Evolutionary conservation across 2,329 filamentous ascomycete species (phyloP).

Genomic region (Aureobasidium vineae): DNA sequence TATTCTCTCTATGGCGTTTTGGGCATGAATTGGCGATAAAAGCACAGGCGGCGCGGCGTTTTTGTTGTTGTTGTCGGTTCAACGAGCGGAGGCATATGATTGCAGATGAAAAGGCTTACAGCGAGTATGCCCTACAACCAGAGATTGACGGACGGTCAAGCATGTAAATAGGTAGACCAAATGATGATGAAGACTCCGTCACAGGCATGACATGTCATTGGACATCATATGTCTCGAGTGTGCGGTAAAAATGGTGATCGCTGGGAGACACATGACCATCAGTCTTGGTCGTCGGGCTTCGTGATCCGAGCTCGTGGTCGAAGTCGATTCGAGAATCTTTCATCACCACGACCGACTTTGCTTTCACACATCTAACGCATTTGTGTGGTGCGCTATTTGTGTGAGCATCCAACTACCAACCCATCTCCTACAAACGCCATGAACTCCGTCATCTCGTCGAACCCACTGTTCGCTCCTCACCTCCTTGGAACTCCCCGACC

Average conservation of each 20-base stretch:
- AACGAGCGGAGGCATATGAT: conserved; percentile 16
- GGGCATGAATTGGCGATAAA: conserved; percentile 5
- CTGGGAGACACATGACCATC: conserved; percentile 10
- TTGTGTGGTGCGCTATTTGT: conserved; percentile 24
- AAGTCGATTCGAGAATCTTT: conserved; percentile 20
- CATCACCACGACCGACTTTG: background rate
- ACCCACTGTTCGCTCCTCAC: conserved; percentile 60
- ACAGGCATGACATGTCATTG: conserved; percentile 1
- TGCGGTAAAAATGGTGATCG: background rate
- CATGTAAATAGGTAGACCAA: conserved; percentile 13
- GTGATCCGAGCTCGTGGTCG: conserved; percentile 4
- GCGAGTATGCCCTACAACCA: background rate
- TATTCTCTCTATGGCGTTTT: conserved; percentile 9
- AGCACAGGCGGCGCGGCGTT: conserved; percentile 19
- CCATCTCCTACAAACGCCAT: conserved; percentile 42
- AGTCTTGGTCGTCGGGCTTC: background rate
- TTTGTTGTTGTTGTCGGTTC: conserved; percentile 15
- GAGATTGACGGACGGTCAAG: background rate
- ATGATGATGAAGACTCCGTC: background rate
- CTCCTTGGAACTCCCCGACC: conserved; percentile 60
- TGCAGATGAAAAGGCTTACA: background rate
- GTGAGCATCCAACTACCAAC: conserved; percentile 1
- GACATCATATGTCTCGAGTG: background rate
- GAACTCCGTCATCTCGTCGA: conserved; percentile 60
- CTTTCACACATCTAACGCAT: conserved; percentile 15